phyloP scores from a whole-genome alignment of 768 basidiomycete species.

The Termitomyces eurrhizus region DNA sequence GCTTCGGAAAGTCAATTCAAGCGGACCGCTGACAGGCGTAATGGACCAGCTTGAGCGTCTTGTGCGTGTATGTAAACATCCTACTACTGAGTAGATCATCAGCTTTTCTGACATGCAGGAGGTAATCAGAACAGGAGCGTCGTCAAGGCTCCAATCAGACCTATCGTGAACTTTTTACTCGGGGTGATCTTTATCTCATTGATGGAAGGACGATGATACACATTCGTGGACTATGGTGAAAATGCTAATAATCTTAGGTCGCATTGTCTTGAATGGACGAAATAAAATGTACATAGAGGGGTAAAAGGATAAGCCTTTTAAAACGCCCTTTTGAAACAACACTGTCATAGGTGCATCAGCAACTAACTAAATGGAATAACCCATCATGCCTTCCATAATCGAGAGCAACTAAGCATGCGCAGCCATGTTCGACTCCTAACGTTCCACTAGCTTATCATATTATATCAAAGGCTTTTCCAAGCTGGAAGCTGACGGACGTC shows the following conservation, averaged over 20 bases:
- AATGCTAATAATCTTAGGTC: not conserved
- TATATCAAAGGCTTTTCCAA: not conserved
- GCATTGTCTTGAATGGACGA: not conserved
- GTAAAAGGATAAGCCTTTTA: too few species aligned
- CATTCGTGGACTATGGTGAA: not conserved
- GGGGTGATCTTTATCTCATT: not conserved
- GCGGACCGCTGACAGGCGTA: not conserved
- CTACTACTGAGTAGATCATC: not conserved
- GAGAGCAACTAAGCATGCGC: not conserved
- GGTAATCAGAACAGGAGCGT: not conserved
- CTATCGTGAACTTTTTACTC: not conserved
- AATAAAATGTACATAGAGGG: not conserved
- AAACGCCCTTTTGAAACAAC: not conserved
- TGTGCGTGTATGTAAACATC: not conserved
- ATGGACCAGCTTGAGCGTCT: not conserved
- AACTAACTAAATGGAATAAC: not conserved
- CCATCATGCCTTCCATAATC: not conserved
- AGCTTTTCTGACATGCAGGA: not conserved
- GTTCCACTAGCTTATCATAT: not conserved
- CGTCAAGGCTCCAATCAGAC: not conserved
- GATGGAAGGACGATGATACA: not conserved
- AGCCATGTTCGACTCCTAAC: not conserved
- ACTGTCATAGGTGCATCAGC: not conserved
- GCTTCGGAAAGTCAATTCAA: not conserved
- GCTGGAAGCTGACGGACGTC: not conserved